Evolutionary conservation across 805 yeast species (phyloP), one percentile per base, ranked within the genome.

Genomic region (Ogataea neopini): DNA sequence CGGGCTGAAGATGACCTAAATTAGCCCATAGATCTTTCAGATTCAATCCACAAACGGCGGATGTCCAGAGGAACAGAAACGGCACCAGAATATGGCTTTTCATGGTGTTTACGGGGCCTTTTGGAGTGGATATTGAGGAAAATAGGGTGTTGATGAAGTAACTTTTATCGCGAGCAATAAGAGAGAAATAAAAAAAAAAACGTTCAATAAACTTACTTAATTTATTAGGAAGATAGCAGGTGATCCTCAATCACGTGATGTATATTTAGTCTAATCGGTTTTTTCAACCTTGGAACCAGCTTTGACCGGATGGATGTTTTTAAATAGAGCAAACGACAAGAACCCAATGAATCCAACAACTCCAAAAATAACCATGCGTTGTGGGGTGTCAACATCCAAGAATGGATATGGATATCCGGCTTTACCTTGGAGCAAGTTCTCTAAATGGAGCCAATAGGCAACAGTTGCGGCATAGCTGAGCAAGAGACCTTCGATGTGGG

Each of bases 321-420:
- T 65, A 49, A 59, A 55, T 4, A 49, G 13, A 7, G 51, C 48
- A 42, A 66, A 66, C 4, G 60, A 53, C 5, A 55, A 41, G 53
- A 73, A 67, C 0, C 74, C 78, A 6, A 69, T 23, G 4, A 69
- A 47, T 0, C 72, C 66, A 9, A 84, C 79, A 6, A 66, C 54
- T 0, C 61, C 66, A 59, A 84, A 84, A 17, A 84, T 76, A 6
- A 72, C 50, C 1, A 71, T 61, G 48, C 86, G 71, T 17, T 63
- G 63, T 8, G 67, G 65, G 26, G 69, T 75, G 5, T 66, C 69
- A 11, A 77, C 84, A 59, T 84, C 77, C 57, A 85, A 67, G 59
- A 85, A 85, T 7, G 83, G 86, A 59, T 85, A 85, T 0, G 92
- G 92, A 54, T 79, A 84, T 14, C 33, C 28, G 10, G 59, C 57